These are phyloP conservation scores for Ceratocystis huliohia DNA, from an alignment of 2,329 filamentous ascomycete species.

Conservation along the genomic window DNA sequence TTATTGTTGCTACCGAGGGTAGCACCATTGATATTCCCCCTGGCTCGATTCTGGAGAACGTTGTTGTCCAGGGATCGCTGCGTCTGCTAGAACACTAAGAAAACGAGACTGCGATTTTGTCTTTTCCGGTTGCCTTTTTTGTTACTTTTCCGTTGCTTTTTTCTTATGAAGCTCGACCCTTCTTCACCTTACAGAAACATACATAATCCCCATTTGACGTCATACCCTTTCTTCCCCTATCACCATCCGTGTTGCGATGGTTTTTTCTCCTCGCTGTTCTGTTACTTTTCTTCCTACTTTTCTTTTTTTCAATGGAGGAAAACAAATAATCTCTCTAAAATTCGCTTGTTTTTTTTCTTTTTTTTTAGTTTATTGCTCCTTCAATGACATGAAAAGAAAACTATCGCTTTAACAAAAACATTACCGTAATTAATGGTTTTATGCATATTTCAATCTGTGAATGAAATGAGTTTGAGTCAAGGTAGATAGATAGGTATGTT, in stretches of 20 bases:
- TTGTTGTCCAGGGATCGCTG: constrained; percentile 95
- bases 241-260: background rate
- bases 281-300: background rate
- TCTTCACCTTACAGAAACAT: background rate
- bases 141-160: background rate
- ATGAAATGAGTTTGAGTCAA: no score
- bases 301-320: background rate
- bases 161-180: background rate
- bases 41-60: constrained; percentile 94
- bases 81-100: constrained; percentile 52
- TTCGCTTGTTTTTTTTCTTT: background rate
- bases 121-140: background rate
- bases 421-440: no score
- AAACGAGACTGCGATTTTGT: background rate
- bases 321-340: background rate
- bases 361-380: background rate
- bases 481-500: background rate
- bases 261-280: constrained; percentile 1
- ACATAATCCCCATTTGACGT: background rate
- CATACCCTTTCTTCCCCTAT: background rate
- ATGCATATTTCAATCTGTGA: no score
- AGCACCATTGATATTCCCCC: constrained; percentile 96
- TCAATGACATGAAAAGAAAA: constrained; percentile 5
- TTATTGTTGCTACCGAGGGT: constrained; percentile 95
- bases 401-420: background rate